Percentiles rank a stretch among this genome's conserved stretches.
phyloP scores from a whole-genome alignment of 1,284 basidiomycete genomes.

The Leccinum pseudoinsigne region DNA sequence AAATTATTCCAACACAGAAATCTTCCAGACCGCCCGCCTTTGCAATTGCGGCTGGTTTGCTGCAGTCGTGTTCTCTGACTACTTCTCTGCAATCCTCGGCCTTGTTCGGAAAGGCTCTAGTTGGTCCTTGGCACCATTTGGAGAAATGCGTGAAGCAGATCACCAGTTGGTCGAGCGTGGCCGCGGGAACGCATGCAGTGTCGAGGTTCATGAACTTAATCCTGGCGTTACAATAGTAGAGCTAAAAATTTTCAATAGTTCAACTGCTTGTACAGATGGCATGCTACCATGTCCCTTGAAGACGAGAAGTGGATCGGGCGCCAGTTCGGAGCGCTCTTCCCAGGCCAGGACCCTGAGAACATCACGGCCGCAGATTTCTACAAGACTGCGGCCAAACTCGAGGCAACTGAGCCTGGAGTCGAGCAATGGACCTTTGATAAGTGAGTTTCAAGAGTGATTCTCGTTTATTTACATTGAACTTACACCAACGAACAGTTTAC shows the following conservation, averaged over 20 bases:
- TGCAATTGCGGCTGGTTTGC: conserved; percentile 81
- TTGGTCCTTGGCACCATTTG: conserved; percentile 73
- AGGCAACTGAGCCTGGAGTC: conserved; percentile 45
- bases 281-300: conserved; percentile 66
- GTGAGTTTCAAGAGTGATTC: conserved; percentile 37
- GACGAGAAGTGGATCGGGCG: conserved; percentile 69
- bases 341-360: conserved; percentile 49
- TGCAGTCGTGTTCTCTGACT: conserved; percentile 71
- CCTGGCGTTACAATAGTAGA: neutral
- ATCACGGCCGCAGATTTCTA: conserved; percentile 65
- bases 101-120: conserved; percentile 65
- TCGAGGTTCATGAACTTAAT: conserved; percentile 50
- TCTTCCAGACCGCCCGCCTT: conserved; percentile 78
- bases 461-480: neutral
- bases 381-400: conserved; percentile 40
- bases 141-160: conserved; percentile 58
- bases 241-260: conserved; percentile 46
- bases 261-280: conserved; percentile 84
- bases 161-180: conserved; percentile 72
- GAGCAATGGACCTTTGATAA: conserved; percentile 68
- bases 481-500: conserved; percentile 41
- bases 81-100: conserved; percentile 74
- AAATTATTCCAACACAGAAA: conserved; percentile 38
- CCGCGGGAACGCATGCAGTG: conserved; percentile 73
- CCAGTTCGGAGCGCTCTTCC: conserved; percentile 53